phyloP scores from a whole-genome alignment of 2,329 filamentous ascomycete species.

The Diplodia seriata region DNA sequence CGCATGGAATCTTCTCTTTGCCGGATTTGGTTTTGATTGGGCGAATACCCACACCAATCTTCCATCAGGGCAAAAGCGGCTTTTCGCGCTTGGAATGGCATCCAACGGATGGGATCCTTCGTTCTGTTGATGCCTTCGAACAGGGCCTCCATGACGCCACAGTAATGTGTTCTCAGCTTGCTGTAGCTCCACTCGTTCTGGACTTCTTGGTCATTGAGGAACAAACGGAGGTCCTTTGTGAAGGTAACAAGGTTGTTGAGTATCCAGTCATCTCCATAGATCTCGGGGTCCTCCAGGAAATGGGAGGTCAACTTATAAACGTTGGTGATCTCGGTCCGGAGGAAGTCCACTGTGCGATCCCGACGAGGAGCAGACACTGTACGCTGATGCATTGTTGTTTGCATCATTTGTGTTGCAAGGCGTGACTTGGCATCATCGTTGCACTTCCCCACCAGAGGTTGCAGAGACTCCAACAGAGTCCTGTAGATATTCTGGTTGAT shows the following conservation, averaged over 20 bases:
- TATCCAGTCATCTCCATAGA: constrained; percentile 89
- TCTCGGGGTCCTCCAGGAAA: constrained; percentile 78
- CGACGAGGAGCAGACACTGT: constrained; percentile 81
- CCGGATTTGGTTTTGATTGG: constrained; percentile 82
- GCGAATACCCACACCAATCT: constrained; percentile 98
- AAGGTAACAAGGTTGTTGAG: constrained; percentile 87
- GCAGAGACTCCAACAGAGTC: constrained; percentile 86
- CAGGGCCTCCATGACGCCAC: constrained; percentile 88
- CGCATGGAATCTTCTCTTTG: constrained; percentile 87
- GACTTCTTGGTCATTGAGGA: constrained; percentile 92
- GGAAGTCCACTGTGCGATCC: constrained; percentile 81
- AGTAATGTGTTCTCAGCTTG: constrained; percentile 89
- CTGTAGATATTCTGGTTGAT: constrained; percentile 95
- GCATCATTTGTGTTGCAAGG: constrained; percentile 51
- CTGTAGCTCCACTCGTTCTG: constrained; percentile 96
- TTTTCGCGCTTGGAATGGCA: constrained; percentile 95
- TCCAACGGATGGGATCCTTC: constrained; percentile 86
- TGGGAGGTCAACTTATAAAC: constrained; percentile 94
- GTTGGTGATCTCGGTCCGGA: constrained; percentile 94
- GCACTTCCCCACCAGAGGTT: constrained; percentile 83
- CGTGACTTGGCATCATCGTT: constrained; percentile 87
- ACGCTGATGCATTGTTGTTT: constrained; percentile 70
- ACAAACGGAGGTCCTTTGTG: constrained; percentile 89
- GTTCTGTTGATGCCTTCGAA: constrained; percentile 91
- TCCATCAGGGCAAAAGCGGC: constrained; percentile 97